Conservation (phyloP, 2,329 filamentous ascomycete genomes). For the Taxawa tesnikishii region DNA sequence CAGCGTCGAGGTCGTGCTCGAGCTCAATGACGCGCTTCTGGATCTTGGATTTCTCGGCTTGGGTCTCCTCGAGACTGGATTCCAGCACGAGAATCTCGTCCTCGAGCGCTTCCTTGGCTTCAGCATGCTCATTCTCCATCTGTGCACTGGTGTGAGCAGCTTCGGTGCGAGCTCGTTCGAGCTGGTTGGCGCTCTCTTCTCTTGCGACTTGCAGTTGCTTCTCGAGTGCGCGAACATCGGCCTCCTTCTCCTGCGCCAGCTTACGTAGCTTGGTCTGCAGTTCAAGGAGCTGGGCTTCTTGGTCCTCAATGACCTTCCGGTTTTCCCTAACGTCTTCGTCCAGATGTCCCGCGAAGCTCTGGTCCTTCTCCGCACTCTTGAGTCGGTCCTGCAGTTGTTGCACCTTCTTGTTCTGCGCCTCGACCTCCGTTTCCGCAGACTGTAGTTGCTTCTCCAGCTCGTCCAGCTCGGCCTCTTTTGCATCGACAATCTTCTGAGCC, state of each 20-base stretch:
- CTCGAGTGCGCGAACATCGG: constrained; percentile 3
- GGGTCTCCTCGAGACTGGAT: constrained; percentile 27
- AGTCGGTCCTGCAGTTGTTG: constrained; percentile 9
- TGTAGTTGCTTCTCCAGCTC: constrained; percentile 22
- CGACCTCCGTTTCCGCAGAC: constrained; percentile 16
- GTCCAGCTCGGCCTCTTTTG: constrained; percentile 23
- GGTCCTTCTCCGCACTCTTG: constrained; percentile 6
- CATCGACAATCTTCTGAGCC: constrained; percentile 19
- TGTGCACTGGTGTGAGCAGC: constrained; percentile 19
- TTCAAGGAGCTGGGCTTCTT: constrained; percentile 6
- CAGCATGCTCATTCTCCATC: constrained; percentile 24
- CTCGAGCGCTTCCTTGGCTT: constrained; percentile 37
- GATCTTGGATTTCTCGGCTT: constrained; percentile 41
- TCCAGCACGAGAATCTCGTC: constrained; percentile 41
- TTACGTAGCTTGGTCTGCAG: constrained; percentile 9
- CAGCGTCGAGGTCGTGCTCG: constrained; percentile 20
- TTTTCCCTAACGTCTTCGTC: constrained; percentile 7
- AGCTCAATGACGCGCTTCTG: constrained; percentile 42
- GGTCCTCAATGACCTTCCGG: constrained; percentile 7
- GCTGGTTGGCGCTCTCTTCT: not conserved
- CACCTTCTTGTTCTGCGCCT: constrained; percentile 16
- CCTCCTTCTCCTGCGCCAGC: constrained; percentile 6
- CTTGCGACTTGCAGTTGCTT: constrained; percentile 1
- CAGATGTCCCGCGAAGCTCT: constrained; percentile 6
- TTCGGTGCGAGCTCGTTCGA: not conserved